Conservation (phyloP, 2,329 filamentous ascomycete genomes). For the Chaetomium strumarium region DNA sequence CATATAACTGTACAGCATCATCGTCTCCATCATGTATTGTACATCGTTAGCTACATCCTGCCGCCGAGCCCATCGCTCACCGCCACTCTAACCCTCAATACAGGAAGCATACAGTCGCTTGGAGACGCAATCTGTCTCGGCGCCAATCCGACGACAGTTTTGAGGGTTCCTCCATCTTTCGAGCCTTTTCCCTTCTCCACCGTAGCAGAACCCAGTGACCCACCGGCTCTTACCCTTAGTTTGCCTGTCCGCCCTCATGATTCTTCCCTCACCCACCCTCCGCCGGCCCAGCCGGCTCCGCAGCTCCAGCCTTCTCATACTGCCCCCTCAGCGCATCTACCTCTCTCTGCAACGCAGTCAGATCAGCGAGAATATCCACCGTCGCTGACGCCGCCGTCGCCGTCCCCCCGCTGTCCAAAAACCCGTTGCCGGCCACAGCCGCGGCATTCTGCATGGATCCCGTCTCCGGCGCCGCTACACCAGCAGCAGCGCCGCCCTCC, state of each 20-base stretch:
- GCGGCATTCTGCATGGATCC: neutral
- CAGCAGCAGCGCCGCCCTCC: neutral
- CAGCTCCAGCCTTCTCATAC: slow-evolving; percentile 26
- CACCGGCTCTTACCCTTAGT: no score
- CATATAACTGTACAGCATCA: neutral
- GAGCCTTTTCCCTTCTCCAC: no score
- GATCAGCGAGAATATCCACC: slow-evolving; percentile 63
- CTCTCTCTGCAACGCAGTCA: slow-evolving; percentile 66
- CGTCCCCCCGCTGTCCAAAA: slow-evolving; percentile 3
- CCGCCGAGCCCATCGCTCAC: neutral
- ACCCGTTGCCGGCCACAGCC: neutral
- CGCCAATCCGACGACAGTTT: no score
- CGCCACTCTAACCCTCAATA: neutral
- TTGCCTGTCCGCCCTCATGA: no score
- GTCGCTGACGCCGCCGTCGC: slow-evolving; percentile 28
- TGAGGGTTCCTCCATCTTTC: no score
- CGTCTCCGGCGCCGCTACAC: neutral
- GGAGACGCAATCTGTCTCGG: no score
- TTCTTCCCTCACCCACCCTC: neutral
- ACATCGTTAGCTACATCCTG: no score
- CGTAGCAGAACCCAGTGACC: no score
- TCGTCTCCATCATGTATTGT: neutral
- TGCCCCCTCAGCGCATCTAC: slow-evolving; percentile 60
- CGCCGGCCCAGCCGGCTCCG: neutral
- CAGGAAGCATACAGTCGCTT: no score